Base-by-base conservation (phyloP, 2,329 filamentous ascomycete species). In the Meredithiella fracta region DNA sequence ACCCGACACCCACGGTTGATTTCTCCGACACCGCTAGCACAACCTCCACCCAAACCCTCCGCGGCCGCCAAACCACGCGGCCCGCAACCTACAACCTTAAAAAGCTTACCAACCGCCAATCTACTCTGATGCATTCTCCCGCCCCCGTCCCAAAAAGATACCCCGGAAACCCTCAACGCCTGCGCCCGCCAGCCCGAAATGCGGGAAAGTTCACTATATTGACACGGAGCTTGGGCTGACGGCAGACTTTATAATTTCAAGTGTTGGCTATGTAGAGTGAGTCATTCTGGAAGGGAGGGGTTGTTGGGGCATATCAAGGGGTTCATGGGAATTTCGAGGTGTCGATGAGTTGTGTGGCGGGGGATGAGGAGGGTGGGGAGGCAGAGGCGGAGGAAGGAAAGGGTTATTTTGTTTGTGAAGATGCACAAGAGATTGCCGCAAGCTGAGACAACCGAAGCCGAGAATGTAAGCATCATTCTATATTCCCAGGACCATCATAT, bases 21-120 rank as follows among this genome's bases (percentile, higher is more conserved):
- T n/a, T n/a, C n/a, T n/a, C n/a, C n/a, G n/a, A n/a, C n/a, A n/a
- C n/a, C n/a, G n/a, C 29, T 34, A 5, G 5, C 29, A 29, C 29
- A 37, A 11, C 50, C n/a, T 7, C 25, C 25, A 51, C 29, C 15
- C 50, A 52, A 23, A 52, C 26, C 3, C 22, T 8, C 9, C 53
- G 53, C 3, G 53, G 29, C 9, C 53, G 53, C 23, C 25, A 14
- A 11, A 52, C 37, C 7, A 20, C 20, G 8, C 47, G 52, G 51
- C 40, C 34, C 3, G 29, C 53, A 14, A 58, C 57, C 2, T 82
- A 82, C 62, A 82, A 82, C 60, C 65, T 82, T 38, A 81, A 79
- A 63, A 68, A 74, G 11, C 66, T 82, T 15, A 80, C 74, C 64
- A 76, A 78, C 61, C 17, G 34, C 3, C 47, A 23, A 26, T 50